Base-by-base conservation (phyloP, 495 filamentous ascomycete species). In the Daldinia concentrica region DNA sequence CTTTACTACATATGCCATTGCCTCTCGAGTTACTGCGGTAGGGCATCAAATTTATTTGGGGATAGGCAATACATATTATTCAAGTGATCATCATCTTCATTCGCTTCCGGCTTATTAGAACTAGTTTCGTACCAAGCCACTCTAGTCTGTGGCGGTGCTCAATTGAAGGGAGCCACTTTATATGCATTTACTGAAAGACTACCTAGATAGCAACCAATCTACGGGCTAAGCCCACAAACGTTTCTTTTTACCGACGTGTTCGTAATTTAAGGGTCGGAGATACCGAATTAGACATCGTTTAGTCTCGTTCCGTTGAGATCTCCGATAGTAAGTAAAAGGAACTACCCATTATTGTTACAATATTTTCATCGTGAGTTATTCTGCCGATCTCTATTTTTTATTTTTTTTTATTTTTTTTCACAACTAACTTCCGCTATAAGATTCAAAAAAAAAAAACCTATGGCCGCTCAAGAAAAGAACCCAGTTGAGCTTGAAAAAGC, bases 401-500 rank as follows among this genome's bases (percentile, higher is more conserved):
- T n/a, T n/a, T n/a, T n/a, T n/a, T n/a, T n/a, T n/a, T n/a, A n/a
- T n/a, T n/a, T n/a, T 54, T 54, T 29, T 30, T 12, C 1, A n/a
- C 6, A 5, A 54, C 27, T 17, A 8, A 8, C 14, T 30, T 54
- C 26, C 9, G 5, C 27, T 7, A 15, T 1, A 15, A 15, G 5
- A 0, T 15, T 54, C 0, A 54, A 30, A 6, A 0, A 30, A 27
- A n/a, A n/a, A n/a, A n/a, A n/a, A n/a, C n/a, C 15, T 54, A 81
- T 83, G 79, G 84, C 85, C 27, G 75, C 81, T 9, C 65, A 68
- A 3, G 77, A 79, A 48, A 86, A 86, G 76, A 74, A 83, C 17
- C 72, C 76, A 1, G 79, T 79, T 17, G 77, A 83, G 48, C 79
- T 88, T 36, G 80, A 79, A 34, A 75, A 84, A 36, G 82, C 86